Conservation (phyloP, 345 rosid genomes). For the Rubroshorea leprosula region DNA sequence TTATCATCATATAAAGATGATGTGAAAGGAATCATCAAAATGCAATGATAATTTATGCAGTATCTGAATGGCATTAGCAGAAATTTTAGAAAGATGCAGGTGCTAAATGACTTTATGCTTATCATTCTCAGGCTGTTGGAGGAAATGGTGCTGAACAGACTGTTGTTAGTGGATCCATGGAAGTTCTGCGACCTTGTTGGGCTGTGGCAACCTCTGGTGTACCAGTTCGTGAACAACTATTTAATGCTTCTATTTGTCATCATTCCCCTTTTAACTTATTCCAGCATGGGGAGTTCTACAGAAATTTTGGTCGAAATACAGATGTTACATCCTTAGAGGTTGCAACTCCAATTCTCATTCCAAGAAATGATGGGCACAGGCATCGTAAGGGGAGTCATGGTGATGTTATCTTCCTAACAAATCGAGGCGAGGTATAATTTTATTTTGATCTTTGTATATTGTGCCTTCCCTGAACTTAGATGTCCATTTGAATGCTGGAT, state of each 20-base stretch:
- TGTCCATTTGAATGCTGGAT: no score
- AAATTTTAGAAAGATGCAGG: no score
- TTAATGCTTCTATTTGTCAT: slow-evolving; percentile 93
- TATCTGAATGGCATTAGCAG: no score
- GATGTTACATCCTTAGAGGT: slow-evolving; percentile 74
- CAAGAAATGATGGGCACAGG: slow-evolving; percentile 73
- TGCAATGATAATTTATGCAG: no score
- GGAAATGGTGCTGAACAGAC: slow-evolving; percentile 83
- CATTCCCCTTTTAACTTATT: slow-evolving; percentile 71
- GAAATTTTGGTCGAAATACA: slow-evolving; percentile 55
- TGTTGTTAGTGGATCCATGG: slow-evolving; percentile 78
- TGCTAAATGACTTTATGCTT: no score
- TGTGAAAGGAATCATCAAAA: no score
- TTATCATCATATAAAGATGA: no score
- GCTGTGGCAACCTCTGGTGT: slow-evolving; percentile 99
- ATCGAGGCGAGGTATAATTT: slow-evolving; percentile 86
- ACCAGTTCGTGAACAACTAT: slow-evolving; percentile 90
- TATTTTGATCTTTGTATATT: not conserved
- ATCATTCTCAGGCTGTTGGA: slow-evolving; percentile 75
- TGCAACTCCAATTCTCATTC: slow-evolving; percentile 91
- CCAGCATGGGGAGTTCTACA: slow-evolving; percentile 71
- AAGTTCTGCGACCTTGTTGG: slow-evolving; percentile 82
- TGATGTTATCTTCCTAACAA: slow-evolving; percentile 87
- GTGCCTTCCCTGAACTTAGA: slow-evolving; percentile 41
- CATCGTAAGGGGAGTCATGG: slow-evolving; percentile 86